Percentiles rank a stretch among this genome's conserved stretches.
These are phyloP conservation scores for Lactarius psammicola DNA, from an alignment of 768 basidiomycete species.

Conservation along the genomic window DNA sequence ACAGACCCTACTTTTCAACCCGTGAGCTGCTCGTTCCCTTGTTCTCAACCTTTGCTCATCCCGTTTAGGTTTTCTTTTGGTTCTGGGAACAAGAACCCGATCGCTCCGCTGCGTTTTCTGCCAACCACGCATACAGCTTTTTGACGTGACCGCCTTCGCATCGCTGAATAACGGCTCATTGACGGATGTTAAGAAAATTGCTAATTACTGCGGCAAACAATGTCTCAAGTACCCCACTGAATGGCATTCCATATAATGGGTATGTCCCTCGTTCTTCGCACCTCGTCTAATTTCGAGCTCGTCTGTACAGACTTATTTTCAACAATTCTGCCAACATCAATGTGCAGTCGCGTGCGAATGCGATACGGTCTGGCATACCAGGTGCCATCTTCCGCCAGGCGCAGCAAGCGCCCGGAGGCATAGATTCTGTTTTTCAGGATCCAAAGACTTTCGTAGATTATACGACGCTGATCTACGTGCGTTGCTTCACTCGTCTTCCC, in stretches of 20 bases:
- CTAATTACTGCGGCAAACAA: conserved; percentile 46
- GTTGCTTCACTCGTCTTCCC: conserved; percentile 30
- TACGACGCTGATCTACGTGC: conserved; percentile 52
- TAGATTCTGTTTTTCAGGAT: conserved; percentile 46
- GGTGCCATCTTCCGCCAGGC: conserved; percentile 60
- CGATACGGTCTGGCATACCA: conserved; percentile 53
- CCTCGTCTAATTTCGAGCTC: neutral
- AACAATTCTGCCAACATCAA: conserved; percentile 39
- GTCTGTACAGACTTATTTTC: conserved; percentile 25
- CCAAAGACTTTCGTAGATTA: conserved; percentile 52
- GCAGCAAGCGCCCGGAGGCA: conserved; percentile 41
- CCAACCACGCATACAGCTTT: conserved; percentile 47
- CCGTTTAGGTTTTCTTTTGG: conserved; percentile 59
- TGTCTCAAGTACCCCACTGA: conserved; percentile 46
- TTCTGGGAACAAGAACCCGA: conserved; percentile 43
- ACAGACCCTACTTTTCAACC: conserved; percentile 46
- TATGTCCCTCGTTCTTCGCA: conserved; percentile 31
- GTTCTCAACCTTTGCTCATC: neutral
- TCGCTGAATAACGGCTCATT: conserved; percentile 46
- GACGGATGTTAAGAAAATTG: conserved; percentile 37
- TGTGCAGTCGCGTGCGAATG: conserved; percentile 49
- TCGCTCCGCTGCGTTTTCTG: conserved; percentile 52
- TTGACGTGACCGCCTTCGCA: conserved; percentile 44
- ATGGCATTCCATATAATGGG: conserved; percentile 61
- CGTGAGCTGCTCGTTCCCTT: conserved; percentile 1